Conservation (phyloP, 2,329 filamentous ascomycete species). For the Amphichorda felina region DNA sequence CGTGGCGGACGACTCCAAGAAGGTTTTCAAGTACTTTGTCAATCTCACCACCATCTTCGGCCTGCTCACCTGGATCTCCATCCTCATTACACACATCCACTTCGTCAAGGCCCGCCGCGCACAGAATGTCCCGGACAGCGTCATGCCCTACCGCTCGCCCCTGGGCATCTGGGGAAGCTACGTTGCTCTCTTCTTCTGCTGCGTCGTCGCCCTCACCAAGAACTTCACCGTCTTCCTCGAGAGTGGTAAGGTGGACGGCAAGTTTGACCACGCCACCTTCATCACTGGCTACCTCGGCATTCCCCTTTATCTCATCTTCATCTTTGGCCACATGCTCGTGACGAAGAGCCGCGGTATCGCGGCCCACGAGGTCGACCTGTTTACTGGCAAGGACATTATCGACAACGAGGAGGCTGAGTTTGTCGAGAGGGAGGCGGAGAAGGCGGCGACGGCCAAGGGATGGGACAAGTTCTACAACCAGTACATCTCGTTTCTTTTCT, state of each 20-base stretch:
- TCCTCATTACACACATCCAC: conserved; percentile 55
- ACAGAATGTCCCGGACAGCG: conserved; percentile 42
- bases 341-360: conserved; percentile 42
- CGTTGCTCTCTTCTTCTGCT: conserved; percentile 56
- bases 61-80: conserved; percentile 55
- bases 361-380: conserved; percentile 54
- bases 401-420: conserved; percentile 63
- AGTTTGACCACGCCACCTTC: conserved; percentile 64
- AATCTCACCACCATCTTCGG: conserved; percentile 58
- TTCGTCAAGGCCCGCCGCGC: conserved; percentile 52
- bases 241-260: conserved; percentile 28
- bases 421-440: conserved; percentile 28
- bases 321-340: conserved; percentile 54
- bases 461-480: conserved; percentile 22
- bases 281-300: conserved; percentile 70
- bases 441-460: conserved; percentile 12
- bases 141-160: conserved; percentile 55
- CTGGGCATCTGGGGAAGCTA: conserved; percentile 61
- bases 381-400: conserved; percentile 60
- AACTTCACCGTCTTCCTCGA: conserved; percentile 63
- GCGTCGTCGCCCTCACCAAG: conserved; percentile 68
- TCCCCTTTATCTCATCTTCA: conserved; percentile 57
- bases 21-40: conserved; percentile 54
- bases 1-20: conserved; percentile 41
- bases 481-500: conserved; percentile 25